Evolutionary conservation across 139 green algal genomes (phyloP).

Genomic region (Coccomyxa sp.): DNA sequence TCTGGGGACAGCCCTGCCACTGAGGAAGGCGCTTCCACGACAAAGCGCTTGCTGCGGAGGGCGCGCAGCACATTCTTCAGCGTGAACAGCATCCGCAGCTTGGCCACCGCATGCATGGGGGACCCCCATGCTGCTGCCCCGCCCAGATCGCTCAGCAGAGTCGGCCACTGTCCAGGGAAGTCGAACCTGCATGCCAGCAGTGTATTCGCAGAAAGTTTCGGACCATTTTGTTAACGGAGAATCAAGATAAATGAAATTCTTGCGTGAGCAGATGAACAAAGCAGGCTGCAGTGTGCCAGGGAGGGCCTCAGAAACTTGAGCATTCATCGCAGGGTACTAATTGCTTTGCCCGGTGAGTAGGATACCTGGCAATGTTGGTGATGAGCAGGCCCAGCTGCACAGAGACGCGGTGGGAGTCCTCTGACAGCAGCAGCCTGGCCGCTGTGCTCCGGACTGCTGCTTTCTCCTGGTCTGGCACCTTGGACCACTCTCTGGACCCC

Average conservation of each 20-base stretch:
- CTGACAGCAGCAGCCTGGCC: conserved; percentile 43
- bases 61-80: conserved; percentile 64
- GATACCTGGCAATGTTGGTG: conserved; percentile 73
- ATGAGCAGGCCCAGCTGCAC: conserved; percentile 67
- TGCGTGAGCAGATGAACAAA: background rate
- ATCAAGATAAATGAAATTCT: background rate
- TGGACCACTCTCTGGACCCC: conserved; percentile 55
- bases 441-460: conserved; percentile 35
- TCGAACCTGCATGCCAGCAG: conserved; percentile 5
- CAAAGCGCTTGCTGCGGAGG: conserved; percentile 65
- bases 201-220: background rate
- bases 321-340: too few species aligned
- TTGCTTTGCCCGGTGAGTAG: too few species aligned
- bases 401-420: conserved; percentile 48
- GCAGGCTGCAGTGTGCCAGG: background rate
- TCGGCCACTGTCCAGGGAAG: conserved; percentile 22
- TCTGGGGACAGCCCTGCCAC: background rate
- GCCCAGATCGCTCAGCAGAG: conserved; percentile 33
- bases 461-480: conserved; percentile 16
- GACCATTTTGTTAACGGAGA: background rate
- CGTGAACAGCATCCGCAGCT: conserved; percentile 51
- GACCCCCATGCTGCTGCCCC: conserved; percentile 20
- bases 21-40: conserved; percentile 42
- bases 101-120: conserved; percentile 4
- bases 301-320: too few species aligned